Evolutionary conservation across 129 eudicot species (phyloP), one percentile per base, ranked within the genome.

Genomic region (Erigeron canadensis): DNA sequence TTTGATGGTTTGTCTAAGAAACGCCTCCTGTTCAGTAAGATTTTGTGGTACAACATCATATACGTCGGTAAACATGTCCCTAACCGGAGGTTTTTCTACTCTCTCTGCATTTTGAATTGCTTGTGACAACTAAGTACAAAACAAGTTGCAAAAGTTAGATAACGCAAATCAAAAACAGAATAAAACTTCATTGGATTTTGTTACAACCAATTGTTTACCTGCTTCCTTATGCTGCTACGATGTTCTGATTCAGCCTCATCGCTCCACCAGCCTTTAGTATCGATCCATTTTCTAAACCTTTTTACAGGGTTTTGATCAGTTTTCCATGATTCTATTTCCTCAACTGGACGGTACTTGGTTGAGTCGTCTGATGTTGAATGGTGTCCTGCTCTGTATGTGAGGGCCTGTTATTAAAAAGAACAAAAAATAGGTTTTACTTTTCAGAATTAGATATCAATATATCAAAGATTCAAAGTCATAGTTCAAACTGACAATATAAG

Each of bases 341-440:
- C 83, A 60, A 76, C 75, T 7, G 90, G 81, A 19, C 98, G 97
- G 63, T 94, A 94, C 74, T 73, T 94, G 18, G 98, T 87, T 41
- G 98, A 94, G 83, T 94, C 98, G 63, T 89, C 98, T 13, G 97
- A 90, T 22, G 98, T 94, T 5, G 98, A 83, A 81, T 94, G 98
- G 83, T 89, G 98, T 44, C 98, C 97, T 46, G 83, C 88, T 86
- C 98, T 84, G 42, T 94, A 94, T 42, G 98, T 90, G 50, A 94
- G 87, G 50, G 96, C 98, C 98, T 93, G 77, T 40, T 1, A 47
- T 66, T 13, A 1, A 21, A 37, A 19, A 65, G 10, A 63, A 56
- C 6, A 63, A 2, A 63, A 40, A 19, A 42, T 64, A 10, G 34
- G 34, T 28, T 66, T 7, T 2, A 19, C 2, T 59, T 71, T 50